Evolutionary conservation across 805 yeast genomes (phyloP).

Genomic region (Pichia nanzhaoensis): DNA sequence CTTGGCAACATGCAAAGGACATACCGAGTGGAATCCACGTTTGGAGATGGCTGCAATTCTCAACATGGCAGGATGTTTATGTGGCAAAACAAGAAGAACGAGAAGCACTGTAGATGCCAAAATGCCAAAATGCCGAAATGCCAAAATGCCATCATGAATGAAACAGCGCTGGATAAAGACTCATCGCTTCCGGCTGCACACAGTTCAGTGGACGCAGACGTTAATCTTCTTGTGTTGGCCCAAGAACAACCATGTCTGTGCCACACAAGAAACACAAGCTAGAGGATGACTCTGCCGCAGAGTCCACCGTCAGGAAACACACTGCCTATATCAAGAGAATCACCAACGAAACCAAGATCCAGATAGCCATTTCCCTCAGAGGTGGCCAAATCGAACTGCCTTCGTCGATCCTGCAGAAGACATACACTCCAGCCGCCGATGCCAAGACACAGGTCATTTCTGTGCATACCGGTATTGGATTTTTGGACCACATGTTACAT

Average conservation of each 20-base stretch:
- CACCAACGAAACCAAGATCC: slow-evolving; percentile 93
- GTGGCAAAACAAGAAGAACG: not conserved
- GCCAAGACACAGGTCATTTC: slow-evolving; percentile 70
- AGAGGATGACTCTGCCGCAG: slow-evolving; percentile 9
- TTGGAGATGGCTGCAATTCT: not conserved
- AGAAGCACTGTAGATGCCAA: not conserved
- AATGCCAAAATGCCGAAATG: too few species aligned
- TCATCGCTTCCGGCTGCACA: not conserved
- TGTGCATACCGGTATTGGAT: slow-evolving; percentile 89
- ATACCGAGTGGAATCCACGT: slow-evolving; percentile 2
- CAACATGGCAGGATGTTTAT: not conserved
- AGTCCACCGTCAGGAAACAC: slow-evolving; percentile 15
- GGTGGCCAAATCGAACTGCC: slow-evolving; percentile 74
- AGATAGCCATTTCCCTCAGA: slow-evolving; percentile 73
- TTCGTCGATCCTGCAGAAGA: slow-evolving; percentile 44
- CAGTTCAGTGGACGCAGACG: too few species aligned
- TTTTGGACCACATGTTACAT: slow-evolving; percentile 94
- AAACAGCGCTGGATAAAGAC: not conserved
- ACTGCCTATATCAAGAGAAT: slow-evolving; percentile 51
- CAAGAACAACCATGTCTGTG: not conserved
- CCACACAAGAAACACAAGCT: slow-evolving; percentile 11
- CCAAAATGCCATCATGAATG: too few species aligned
- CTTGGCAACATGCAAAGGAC: not conserved
- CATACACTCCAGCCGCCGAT: slow-evolving; percentile 14
- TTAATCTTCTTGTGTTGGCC: too few species aligned